Conservation (phyloP, 2,329 filamentous ascomycete genomes). For the Fusarium setosum region DNA sequence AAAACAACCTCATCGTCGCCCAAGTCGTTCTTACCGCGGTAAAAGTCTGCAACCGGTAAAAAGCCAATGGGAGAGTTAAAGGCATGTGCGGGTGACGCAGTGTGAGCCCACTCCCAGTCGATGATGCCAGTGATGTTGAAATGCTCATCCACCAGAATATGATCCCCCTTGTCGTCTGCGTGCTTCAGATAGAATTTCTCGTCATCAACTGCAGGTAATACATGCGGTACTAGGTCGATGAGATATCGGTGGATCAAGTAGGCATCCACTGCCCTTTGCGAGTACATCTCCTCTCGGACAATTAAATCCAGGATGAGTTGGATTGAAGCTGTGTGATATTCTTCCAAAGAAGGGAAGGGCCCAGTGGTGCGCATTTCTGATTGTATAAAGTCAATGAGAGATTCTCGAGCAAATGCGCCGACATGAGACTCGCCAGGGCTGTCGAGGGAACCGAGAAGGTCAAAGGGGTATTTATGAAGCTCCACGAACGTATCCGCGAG, state of each 20-base stretch:
- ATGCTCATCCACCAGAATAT: constrained; percentile 58
- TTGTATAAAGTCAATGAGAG: constrained; percentile 48
- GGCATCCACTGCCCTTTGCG: constrained; percentile 46
- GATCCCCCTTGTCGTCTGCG: constrained; percentile 58
- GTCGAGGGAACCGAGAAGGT: constrained; percentile 50
- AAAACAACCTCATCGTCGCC: constrained; percentile 53
- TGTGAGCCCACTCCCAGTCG: constrained; percentile 56
- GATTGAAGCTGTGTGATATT: constrained; percentile 50
- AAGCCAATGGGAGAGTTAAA: constrained; percentile 57
- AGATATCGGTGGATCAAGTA: constrained; percentile 57
- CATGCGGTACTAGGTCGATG: constrained; percentile 48
- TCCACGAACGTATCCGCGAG: constrained; percentile 54
- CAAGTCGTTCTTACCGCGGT: constrained; percentile 48
- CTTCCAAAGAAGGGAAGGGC: constrained; percentile 48
- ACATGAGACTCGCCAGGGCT: constrained; percentile 41
- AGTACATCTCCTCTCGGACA: constrained; percentile 49
- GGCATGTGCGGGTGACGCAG: constrained; percentile 48
- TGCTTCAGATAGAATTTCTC: constrained; percentile 56
- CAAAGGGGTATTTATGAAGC: constrained; percentile 50
- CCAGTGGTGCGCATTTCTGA: constrained; percentile 45
- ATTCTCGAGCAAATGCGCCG: constrained; percentile 52
- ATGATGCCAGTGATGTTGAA: constrained; percentile 61
- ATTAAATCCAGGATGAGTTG: constrained; percentile 52
- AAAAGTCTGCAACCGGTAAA: constrained; percentile 55
- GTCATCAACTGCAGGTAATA: constrained; percentile 38